phyloP scores from a whole-genome alignment of 441 rosid species.

The Gossypium laxum region DNA sequence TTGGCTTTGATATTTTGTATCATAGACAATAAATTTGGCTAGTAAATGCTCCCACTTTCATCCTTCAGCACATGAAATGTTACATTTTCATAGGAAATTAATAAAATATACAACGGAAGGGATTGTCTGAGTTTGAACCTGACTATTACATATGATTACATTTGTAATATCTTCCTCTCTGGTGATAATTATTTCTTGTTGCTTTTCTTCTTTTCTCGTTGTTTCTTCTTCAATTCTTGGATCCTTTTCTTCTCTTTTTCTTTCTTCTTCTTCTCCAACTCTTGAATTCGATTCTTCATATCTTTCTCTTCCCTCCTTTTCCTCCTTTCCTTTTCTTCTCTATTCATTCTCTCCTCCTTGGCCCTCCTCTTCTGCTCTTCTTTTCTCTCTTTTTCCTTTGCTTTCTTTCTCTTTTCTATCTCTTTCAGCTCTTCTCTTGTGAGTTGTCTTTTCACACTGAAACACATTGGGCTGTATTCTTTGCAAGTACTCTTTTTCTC shows the following conservation, averaged over 20 bases:
- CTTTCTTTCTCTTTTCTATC: conserved; percentile 20
- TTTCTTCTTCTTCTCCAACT: conserved; percentile 5
- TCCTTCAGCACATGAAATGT: not conserved
- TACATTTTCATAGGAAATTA: not conserved
- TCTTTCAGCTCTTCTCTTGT: conserved; percentile 24
- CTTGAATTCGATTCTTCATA: not conserved
- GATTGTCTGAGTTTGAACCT: not conserved
- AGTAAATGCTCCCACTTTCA: not conserved
- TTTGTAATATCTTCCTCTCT: not conserved
- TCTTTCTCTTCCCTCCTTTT: not conserved
- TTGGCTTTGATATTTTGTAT: not conserved
- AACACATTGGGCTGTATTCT: conserved; percentile 18
- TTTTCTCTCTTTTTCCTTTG: conserved; percentile 13
- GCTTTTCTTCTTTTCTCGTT: not conserved
- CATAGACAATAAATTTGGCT: not conserved
- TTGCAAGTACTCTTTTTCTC: not conserved
- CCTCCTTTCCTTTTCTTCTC: not conserved
- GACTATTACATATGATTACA: not conserved
- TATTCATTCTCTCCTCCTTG: conserved; percentile 2
- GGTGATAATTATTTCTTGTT: not conserved
- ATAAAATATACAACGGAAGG: not conserved
- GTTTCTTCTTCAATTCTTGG: conserved; percentile 10
- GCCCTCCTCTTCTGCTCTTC: not conserved
- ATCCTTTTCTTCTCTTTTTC: conserved; percentile 7
- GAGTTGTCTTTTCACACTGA: conserved; percentile 17